Conservation (phyloP, 805 yeast species). For the Hanseniaspora pseudoguilliermondii region DNA sequence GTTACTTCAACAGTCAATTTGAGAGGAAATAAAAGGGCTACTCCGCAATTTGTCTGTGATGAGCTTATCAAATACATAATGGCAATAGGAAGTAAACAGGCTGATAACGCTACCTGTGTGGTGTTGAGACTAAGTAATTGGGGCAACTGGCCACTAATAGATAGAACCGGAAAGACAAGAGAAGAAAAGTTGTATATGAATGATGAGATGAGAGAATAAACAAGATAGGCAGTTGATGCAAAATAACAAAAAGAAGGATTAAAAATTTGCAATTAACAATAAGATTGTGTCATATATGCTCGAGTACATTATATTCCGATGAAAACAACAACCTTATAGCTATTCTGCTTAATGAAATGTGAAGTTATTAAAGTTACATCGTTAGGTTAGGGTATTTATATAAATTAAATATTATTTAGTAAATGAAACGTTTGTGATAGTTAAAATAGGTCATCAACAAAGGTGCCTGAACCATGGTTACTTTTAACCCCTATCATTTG, state of each 20-base stretch:
- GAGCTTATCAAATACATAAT: conserved; percentile 76
- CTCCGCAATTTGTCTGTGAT: conserved; percentile 75
- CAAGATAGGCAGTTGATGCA: too few relatives aligned
- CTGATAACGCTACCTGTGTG: conserved; percentile 90
- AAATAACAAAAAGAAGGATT: not conserved
- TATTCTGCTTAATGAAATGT: too few relatives aligned
- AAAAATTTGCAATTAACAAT: not conserved
- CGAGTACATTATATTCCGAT: too few relatives aligned
- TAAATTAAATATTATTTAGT: not conserved
- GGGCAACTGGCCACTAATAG: conserved; percentile 84
- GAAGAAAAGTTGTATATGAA: conserved; percentile 45
- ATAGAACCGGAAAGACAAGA: conserved; percentile 70
- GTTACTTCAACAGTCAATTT: conserved; percentile 52
- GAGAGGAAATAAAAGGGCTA: conserved; percentile 54
- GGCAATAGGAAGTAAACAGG: conserved; percentile 60
- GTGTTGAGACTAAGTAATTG: conserved; percentile 74
- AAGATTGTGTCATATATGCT: not conserved
- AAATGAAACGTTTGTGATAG: not conserved
- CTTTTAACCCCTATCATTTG: not conserved
- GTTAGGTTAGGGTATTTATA: not conserved
- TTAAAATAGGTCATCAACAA: not conserved
- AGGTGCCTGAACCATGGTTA: not conserved
- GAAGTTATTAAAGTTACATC: too few relatives aligned
- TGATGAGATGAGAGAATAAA: conserved; percentile 13
- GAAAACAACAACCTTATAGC: too few relatives aligned